phyloP scores from a whole-genome alignment of 2,329 filamentous ascomycete genomes.

The Neofusicoccum parvum region DNA sequence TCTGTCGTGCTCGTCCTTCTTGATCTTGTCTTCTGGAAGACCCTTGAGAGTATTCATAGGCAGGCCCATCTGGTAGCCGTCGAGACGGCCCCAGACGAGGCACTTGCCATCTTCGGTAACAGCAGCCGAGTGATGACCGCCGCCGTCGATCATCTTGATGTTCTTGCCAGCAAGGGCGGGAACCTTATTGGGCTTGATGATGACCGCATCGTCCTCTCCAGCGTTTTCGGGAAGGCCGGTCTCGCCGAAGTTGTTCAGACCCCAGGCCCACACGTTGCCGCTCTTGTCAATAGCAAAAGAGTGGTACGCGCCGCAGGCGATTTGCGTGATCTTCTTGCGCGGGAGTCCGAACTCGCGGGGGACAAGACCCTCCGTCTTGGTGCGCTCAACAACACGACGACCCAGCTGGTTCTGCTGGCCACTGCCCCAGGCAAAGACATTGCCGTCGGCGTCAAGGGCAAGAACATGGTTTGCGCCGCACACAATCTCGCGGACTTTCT shows the following conservation, averaged over 20 bases:
- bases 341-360: constrained; percentile 60
- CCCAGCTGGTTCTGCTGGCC: constrained; percentile 74
- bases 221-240: constrained; percentile 67
- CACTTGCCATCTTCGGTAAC: constrained; percentile 57
- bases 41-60: constrained; percentile 44
- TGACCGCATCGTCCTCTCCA: constrained; percentile 69
- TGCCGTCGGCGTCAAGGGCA: constrained; percentile 65
- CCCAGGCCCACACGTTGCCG: constrained; percentile 77
- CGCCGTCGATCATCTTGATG: constrained; percentile 71
- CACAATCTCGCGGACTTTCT: constrained; percentile 65
- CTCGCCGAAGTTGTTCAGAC: constrained; percentile 84
- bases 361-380: constrained; percentile 55
- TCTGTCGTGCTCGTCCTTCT: constrained; percentile 65
- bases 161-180: constrained; percentile 63
- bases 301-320: constrained; percentile 76
- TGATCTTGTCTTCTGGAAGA: constrained; percentile 60
- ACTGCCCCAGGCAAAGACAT: constrained; percentile 71
- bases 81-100: constrained; percentile 62
- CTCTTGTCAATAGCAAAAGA: constrained; percentile 73
- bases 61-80: constrained; percentile 58
- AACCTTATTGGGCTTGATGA: constrained; percentile 67
- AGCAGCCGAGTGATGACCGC: constrained; percentile 72
- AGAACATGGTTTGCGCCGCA: constrained; percentile 73
- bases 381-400: constrained; percentile 63
- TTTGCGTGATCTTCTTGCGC: constrained; percentile 59